phyloP scores from a whole-genome alignment of 2,329 filamentous ascomycete species.

The Zasmidium angulare region DNA sequence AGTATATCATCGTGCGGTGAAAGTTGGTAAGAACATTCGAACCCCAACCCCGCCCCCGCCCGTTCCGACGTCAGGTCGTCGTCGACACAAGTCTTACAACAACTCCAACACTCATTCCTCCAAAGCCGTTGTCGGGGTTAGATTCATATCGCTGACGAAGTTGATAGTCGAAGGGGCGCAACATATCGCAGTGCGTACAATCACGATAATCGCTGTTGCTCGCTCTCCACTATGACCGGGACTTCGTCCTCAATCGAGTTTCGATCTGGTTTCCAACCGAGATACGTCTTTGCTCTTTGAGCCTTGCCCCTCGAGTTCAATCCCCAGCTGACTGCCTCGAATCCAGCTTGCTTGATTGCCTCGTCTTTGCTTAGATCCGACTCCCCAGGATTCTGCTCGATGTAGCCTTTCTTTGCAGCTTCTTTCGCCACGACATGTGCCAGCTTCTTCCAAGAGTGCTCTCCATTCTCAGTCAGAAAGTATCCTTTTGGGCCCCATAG shows the following conservation, averaged over 20 bases:
- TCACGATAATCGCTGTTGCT: too few relatives aligned
- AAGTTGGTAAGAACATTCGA: too few relatives aligned
- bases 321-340: slow-evolving; percentile 57
- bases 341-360: slow-evolving; percentile 45
- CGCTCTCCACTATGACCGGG: too few relatives aligned
- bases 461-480: slow-evolving; percentile 64
- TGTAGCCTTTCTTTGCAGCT: slow-evolving; percentile 33
- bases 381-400: slow-evolving; percentile 44
- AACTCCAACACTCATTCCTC: too few relatives aligned
- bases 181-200: too few relatives aligned
- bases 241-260: background rate
- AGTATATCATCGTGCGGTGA: too few relatives aligned
- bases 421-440: slow-evolving; percentile 18
- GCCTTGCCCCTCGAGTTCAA: slow-evolving; percentile 59
- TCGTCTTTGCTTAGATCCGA: slow-evolving; percentile 52
- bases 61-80: too few relatives aligned
- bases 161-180: too few relatives aligned
- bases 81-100: too few relatives aligned
- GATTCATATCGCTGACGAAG: too few relatives aligned
- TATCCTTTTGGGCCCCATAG: slow-evolving; percentile 64
- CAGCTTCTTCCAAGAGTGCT: slow-evolving; percentile 56
- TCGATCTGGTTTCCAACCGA: slow-evolving; percentile 58
- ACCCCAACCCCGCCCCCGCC: too few relatives aligned
- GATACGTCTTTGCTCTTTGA: slow-evolving; percentile 53
- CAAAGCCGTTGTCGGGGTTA: too few relatives aligned